Evolutionary conservation across 345 rosid genomes (phyloP).

Genomic region (Mercurialis annua): DNA sequence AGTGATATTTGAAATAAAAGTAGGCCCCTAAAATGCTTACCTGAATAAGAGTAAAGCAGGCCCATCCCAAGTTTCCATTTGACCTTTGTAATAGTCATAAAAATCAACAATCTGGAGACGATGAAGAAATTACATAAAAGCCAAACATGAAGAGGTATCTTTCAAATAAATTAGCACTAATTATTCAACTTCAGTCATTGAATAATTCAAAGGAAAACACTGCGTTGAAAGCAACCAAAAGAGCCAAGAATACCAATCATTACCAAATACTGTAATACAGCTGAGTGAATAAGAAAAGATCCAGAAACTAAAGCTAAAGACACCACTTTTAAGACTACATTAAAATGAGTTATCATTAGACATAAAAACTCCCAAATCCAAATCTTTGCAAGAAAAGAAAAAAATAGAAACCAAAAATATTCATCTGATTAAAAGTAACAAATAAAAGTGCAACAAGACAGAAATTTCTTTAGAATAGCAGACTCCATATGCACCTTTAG

Average conservation of each 20-base stretch:
- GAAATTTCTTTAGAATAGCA: not conserved
- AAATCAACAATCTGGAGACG: conserved; percentile 70
- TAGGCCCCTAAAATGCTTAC: conserved; percentile 32
- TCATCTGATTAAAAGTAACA: conserved; percentile 1
- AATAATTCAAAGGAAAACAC: not conserved
- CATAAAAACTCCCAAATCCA: not conserved
- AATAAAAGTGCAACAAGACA: not conserved
- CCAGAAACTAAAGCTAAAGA: not conserved
- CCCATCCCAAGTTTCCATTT: conserved; percentile 99
- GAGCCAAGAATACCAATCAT: not conserved
- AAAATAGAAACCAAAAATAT: not conserved
- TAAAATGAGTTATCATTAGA: conserved; percentile 9
- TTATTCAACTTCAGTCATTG: not conserved
- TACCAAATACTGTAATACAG: not conserved
- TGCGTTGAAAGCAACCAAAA: too few species aligned
- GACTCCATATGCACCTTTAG: too few species aligned
- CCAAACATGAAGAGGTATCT: not conserved
- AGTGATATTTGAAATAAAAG: not conserved
- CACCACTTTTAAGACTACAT: not conserved
- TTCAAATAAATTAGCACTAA: not conserved
- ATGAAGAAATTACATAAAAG: conserved; percentile 15
- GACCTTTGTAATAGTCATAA: conserved; percentile 98
- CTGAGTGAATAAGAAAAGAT: not conserved
- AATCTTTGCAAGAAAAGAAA: not conserved
- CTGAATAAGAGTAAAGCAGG: conserved; percentile 98